Evolutionary conservation across 768 basidiomycete genomes (phyloP).

Genomic region (Paxillus rubicundulus): DNA sequence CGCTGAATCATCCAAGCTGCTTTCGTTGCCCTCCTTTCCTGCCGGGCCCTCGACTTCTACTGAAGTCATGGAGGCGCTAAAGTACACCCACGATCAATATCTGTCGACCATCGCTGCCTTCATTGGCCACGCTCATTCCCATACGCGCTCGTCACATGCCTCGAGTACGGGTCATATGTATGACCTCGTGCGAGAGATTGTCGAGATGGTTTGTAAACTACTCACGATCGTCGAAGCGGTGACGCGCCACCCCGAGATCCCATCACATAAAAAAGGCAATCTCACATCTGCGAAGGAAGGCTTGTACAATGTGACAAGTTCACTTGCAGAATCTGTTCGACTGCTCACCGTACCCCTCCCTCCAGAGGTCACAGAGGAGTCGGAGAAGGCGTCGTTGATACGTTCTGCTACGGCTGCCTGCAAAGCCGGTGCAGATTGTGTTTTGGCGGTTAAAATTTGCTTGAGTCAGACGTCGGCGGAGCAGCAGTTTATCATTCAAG

Average conservation of each 20-base stretch:
- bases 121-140: constrained; percentile 94
- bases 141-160: constrained; percentile 86
- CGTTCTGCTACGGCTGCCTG: constrained; percentile 86
- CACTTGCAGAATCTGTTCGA: constrained; percentile 86
- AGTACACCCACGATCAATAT: constrained; percentile 85
- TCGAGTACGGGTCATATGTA: constrained; percentile 92
- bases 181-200: constrained; percentile 91
- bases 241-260: constrained; percentile 70
- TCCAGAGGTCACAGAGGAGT: constrained; percentile 64
- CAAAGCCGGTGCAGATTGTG: constrained; percentile 86
- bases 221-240: constrained; percentile 91
- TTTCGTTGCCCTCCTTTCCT: constrained; percentile 58
- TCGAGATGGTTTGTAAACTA: constrained; percentile 89
- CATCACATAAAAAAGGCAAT: constrained; percentile 56
- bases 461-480: constrained; percentile 62
- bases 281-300: constrained; percentile 74
- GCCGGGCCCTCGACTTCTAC: constrained; percentile 65
- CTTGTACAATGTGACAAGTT: constrained; percentile 79
- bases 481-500: constrained; percentile 61
- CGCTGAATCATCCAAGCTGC: constrained; percentile 46
- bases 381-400: constrained; percentile 74
- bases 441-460: constrained; percentile 81
- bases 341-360: constrained; percentile 57
- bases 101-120: constrained; percentile 95
- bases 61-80: constrained; percentile 73